Base-by-base conservation (phyloP, 2,329 filamentous ascomycete species). In the Pseudogymnoascus sp. region DNA sequence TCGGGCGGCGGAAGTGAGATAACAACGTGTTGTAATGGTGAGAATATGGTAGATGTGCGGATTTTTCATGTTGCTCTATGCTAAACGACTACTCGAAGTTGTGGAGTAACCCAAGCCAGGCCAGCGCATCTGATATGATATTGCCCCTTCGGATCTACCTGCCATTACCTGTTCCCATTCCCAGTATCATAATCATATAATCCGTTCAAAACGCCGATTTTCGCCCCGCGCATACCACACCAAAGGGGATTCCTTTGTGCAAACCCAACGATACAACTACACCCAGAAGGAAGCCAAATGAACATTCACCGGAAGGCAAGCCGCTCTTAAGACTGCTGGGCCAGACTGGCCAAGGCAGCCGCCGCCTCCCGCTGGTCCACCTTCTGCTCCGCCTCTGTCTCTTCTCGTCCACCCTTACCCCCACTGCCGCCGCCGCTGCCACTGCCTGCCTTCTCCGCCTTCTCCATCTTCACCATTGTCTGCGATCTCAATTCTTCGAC, bases 391-490 rank as follows among this genome's bases (percentile, higher is more conserved):
- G 50, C 50, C 50, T 57, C 50, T 21, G 10, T 57, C 50, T 57
- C 50, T 35, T 57, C 50, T 57, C 3, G 26, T 3, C n/a, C 47
- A 57, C 47, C 44, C 23, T 10, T 50, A 50, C 15, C 5, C 28
- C 40, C 42, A n/a, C 23, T 50, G 21, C 42, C 42, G 13, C 42
- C 26, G 11, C 42, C 23, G 15, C 44, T 50, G 21, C 47, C 47
- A 53, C 47, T 33, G 10, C 50, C 17, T 21, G 28, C 50, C 17
- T 6, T 57, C 50, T 57, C 50, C 50, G 28, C 50, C 17, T 6
- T 57, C 50, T 57, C 50, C 50, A 57, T 57, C 28, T 35, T 57
- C 28, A 28, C 50, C 50, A 57, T 57, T 19, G 50, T 57, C 28
- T 57, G 50, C 3, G 50, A 57, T 28, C 59, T 61, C 33, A 61